Conservation (phyloP, 106 monocot species). For the Chionographis japonica region DNA sequence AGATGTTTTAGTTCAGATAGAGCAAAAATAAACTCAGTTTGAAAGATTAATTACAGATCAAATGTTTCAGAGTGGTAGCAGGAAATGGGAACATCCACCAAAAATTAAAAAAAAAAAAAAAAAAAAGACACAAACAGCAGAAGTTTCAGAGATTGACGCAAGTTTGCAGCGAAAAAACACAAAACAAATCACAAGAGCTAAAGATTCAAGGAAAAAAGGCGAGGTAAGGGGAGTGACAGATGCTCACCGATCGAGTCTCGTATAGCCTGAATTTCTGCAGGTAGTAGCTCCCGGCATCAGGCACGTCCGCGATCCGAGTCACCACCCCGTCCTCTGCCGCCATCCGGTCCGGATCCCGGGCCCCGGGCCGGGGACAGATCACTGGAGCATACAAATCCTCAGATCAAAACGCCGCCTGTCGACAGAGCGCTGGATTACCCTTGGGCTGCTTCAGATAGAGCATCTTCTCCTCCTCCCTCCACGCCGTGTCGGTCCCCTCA, state of each 20-base stretch:
- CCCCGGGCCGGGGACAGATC: constrained; percentile 34
- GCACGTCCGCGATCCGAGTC: constrained; percentile 8
- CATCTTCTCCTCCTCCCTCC: constrained; percentile 16
- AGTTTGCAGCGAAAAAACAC: no score
- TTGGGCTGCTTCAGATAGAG: constrained; percentile 41
- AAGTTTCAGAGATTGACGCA: no score
- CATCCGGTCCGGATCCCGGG: constrained; percentile 28
- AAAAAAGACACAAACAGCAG: no score
- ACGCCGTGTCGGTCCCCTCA: background rate
- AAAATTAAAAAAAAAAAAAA: no score
- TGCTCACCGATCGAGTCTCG: constrained; percentile 61
- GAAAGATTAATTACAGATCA: no score
- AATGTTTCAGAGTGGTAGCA: no score
- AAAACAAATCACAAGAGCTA: no score
- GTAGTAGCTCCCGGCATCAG: constrained; percentile 15
- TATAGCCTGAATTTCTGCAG: constrained; percentile 71
- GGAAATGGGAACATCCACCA: no score
- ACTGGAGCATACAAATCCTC: constrained; percentile 26
- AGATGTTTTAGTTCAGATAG: no score
- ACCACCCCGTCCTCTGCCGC: constrained; percentile 11
- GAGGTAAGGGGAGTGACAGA: no score
- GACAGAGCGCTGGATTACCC: constrained; percentile 13
- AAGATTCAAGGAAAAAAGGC: no score
- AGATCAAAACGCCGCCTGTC: background rate
- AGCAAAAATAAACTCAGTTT: no score